Evolutionary conservation across 176 grass and related monocot species (phyloP), one percentile per base, ranked within the genome.

Genomic region (Metroxylon sagu): DNA sequence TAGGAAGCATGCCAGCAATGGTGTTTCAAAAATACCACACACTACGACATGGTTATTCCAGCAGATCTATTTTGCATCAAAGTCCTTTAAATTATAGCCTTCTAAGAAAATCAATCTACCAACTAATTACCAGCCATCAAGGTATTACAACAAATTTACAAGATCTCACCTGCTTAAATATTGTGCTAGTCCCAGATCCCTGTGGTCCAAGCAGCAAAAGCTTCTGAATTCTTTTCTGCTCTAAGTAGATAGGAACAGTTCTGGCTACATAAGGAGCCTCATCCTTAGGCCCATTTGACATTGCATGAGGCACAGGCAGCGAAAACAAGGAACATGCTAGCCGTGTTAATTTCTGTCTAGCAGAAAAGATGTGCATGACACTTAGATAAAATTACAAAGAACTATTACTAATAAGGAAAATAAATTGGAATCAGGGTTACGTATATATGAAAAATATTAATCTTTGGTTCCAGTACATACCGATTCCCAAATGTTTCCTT

Each of bases 171-270:
- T 97, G 93, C 77, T 91, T 97, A 73, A 91, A 97, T 66, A 97
- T 88, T 48, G 93, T 88, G 76, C 93, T 91, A 64, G 93, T 97
- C 51, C 93, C 93, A 73, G 87, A 80, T 62, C 87, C 86, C 30
- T 80, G 78, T 49, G 81, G 80, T 57, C 93, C 93, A 66, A 97
- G 81, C 71, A 97, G 77, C 69, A 97, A 85, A 76, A 97, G 81
- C 59, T 91, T 97, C 53, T 97, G 87, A 53, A 83, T 50, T 57
- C 76, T 82, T 85, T 80, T 95, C 17, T 97, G 81, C 62, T 91
- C 93, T 1, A 91, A 72, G 66, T 97, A 97, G 72, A 88, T 59
- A 54, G 81, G 84, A 16, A 88, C 58, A 16, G 62, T 26, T 88
- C 81, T 83, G 29, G 83, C 49, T 66, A 77, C 66, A 78, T 88